These are phyloP conservation scores for Circinella umbellata DNA, from an alignment of 371 early-diverging fungal genomes.

Conservation along the genomic window DNA sequence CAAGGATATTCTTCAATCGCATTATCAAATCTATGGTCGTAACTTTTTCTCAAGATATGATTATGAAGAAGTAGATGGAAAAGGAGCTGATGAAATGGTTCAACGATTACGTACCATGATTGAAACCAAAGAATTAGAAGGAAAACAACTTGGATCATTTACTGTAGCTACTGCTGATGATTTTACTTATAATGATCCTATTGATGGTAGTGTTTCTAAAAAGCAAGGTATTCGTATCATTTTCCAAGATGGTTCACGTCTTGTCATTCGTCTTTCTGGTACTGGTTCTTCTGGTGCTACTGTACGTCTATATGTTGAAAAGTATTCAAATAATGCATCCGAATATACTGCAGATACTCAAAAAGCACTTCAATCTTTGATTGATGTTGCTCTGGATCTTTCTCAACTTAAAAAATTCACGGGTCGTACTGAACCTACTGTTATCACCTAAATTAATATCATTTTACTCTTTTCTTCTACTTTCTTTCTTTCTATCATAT, in stretches of 20 bases:
- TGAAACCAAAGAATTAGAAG: conserved; percentile 54
- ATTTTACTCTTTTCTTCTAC: too few relatives aligned
- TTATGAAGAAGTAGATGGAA: conserved; percentile 93
- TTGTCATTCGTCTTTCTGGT: conserved; percentile 92
- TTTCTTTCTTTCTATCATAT: too few relatives aligned
- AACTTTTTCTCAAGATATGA: conserved; percentile 97
- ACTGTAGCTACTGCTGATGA: conserved; percentile 81
- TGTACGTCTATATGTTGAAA: conserved; percentile 94
- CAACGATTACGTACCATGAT: conserved; percentile 65
- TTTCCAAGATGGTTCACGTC: conserved; percentile 89
- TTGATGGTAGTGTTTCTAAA: conserved; percentile 85
- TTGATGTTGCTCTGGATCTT: conserved; percentile 82
- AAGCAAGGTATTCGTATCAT: conserved; percentile 93
- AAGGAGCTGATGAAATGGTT: conserved; percentile 82
- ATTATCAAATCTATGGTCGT: conserved; percentile 88
- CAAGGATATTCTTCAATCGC: conserved; percentile 79
- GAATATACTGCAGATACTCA: conserved; percentile 76
- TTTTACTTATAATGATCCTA: conserved; percentile 93
- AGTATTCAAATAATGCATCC: conserved; percentile 72
- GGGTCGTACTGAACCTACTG: conserved; percentile 92
- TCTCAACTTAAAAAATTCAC: conserved; percentile 82
- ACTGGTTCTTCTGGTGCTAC: conserved; percentile 98
- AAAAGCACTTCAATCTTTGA: conserved; percentile 86
- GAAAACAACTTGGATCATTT: conserved; percentile 66
- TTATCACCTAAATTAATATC: conserved; percentile 76